These are phyloP conservation scores for Globisporangium cylindrosporum DNA, from an alignment of 352 stramenopile species.

Conservation along the genomic window DNA sequence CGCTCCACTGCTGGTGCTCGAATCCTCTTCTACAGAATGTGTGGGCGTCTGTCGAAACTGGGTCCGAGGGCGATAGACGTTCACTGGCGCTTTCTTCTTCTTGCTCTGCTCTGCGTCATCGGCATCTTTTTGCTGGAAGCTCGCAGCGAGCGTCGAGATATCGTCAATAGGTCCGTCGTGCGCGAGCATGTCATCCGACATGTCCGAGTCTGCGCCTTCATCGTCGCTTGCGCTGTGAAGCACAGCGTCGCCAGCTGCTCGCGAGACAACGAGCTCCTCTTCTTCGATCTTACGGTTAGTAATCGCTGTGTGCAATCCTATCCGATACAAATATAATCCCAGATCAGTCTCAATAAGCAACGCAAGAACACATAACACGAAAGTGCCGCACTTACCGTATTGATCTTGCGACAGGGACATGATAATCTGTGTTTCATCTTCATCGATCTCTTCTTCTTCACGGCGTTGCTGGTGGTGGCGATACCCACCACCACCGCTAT, in stretches of 20 bases:
- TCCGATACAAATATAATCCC: not conserved
- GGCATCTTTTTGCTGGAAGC: slow-evolving; percentile 30
- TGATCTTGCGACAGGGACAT: slow-evolving; percentile 71
- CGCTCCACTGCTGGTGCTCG: slow-evolving; percentile 51
- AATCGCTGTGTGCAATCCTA: slow-evolving; percentile 9
- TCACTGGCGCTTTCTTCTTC: slow-evolving; percentile 23
- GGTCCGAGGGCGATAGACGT: slow-evolving; percentile 42
- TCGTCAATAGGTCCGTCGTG: slow-evolving; percentile 45
- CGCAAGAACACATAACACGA: not conserved
- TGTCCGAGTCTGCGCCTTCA: slow-evolving; percentile 49
- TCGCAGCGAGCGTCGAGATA: slow-evolving; percentile 54
- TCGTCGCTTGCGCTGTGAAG: slow-evolving; percentile 13
- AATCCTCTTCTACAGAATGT: slow-evolving; percentile 25
- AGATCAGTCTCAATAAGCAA: not conserved
- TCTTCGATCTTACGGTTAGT: slow-evolving; percentile 40
- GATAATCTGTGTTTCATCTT: slow-evolving; percentile 81
- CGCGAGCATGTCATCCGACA: slow-evolving; percentile 75
- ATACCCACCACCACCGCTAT: slow-evolving; percentile 11
- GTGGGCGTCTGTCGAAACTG: slow-evolving; percentile 32
- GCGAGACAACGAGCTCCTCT: slow-evolving; percentile 33
- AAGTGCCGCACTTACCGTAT: slow-evolving; percentile 21
- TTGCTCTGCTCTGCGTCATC: slow-evolving; percentile 15
- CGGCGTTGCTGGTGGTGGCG: slow-evolving; percentile 16
- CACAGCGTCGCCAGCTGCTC: not conserved
- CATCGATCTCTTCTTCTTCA: slow-evolving; percentile 45